Evolutionary conservation across 1,284 basidiomycete species (phyloP), one percentile per base, ranked within the genome.

Genomic region (Heterobasidion irregulare): DNA sequence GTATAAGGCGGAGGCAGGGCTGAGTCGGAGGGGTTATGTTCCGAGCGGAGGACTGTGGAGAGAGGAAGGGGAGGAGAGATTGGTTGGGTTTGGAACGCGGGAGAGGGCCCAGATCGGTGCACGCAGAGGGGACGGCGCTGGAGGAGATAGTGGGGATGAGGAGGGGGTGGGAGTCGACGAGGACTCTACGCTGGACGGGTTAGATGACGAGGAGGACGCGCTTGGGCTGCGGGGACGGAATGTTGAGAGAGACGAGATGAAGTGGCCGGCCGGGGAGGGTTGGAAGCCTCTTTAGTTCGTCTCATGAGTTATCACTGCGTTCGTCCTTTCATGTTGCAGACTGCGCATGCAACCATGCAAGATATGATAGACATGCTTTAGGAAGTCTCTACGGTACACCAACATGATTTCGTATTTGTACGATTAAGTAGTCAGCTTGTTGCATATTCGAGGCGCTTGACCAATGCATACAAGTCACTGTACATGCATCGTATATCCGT

Each of bases 1-100:
- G 57, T 87, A 79, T 66, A 86, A 86, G 67, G 84, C 84, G 0
- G 84, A 86, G 65, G 84, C 84, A 18, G 84, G 84, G 18, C 62
- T 86, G 44, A 79, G 73, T 57, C 70, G 70, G 58, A 71, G 82
- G 8, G 84, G 84, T 47, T 86, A 78, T 61, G 75, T 86, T 38
- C 66, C 67, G 61, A 52, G 56, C 58, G 61, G 57, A 7, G 47
- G 47, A 62, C 59, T 61, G 60, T 59, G 54, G 59, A 53, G 50
- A 49, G 58, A 61, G 51, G 66, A 68, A 58, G 65, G 65, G 55
- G 63, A 67, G 58, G 58, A 66, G 61, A 58, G 66, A 53, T 62
- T 67, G 12, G 45, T 54, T 15, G 46, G 16, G 15, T 16, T 36
- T 51, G 19, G 33, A n/a, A 36, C 32, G 47, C 53, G 18, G 34